Evolutionary conservation across 495 filamentous ascomycete species (phyloP), one percentile per base, ranked within the genome.

Genomic region (Aspergillus nidulans): DNA sequence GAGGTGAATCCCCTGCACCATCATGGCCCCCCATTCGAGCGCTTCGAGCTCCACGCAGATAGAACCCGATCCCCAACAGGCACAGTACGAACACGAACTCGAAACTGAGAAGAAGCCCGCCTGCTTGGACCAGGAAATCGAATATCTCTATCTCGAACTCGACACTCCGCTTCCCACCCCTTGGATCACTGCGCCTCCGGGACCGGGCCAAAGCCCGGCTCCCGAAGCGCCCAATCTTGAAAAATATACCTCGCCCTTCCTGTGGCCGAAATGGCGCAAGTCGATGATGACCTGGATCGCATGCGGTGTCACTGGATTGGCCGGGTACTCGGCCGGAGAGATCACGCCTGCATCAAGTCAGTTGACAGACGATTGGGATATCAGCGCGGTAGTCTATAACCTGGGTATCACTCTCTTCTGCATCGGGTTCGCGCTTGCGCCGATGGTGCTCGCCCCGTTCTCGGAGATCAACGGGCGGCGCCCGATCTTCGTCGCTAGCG

Each of bases 361-460:
- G 45, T 79, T 96, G 71, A 77, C 72, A 9, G 69, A 69, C 2
- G 75, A 87, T 53, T 87, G 85, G 75, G 67, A 77, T 19, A 77
- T 90, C 9, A 82, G 84, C 40, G 67, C 73, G 18, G 77, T 87
- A 10, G 84, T 87, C 19, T 81, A 86, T 28, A 73, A 89, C 15
- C 73, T 86, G n/a, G 89, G 89, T 12, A 88, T 96, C 43, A 94
- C 91, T 0, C 77, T 83, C 3, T 97, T 95, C 69, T 91, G 88
- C 34, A 61, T 79, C 25, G 92, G 92, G 8, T 97, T 97, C 63
- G 90, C 78, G 0, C 63, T 91, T 40, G 89, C 91, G 0, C 92
- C 92, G 0, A 96, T 97, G 90, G 74, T 92, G 9, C 77, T 97
- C 0, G 92, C 92, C 0, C 92, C 92, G 0, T 87, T 97, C 57